Base-by-base conservation (phyloP, 2,329 filamentous ascomycete species). In the Fusarium verrucosum region DNA sequence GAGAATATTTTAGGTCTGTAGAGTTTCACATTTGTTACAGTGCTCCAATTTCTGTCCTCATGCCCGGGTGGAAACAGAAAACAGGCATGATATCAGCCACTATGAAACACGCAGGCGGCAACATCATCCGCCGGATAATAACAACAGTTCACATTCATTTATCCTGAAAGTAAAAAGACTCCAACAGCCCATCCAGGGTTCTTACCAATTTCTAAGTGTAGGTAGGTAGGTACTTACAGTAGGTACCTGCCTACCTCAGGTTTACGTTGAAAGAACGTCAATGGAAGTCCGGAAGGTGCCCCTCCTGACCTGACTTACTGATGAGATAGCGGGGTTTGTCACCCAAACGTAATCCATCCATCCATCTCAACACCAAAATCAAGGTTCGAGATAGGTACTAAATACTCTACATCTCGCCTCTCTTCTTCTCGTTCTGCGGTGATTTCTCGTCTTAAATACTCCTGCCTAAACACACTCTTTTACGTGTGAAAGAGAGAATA, bases 311-410 rank as follows among this genome's bases (percentile, higher is more conserved):
- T 47, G 22, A 26, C 20, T 56, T 40, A 41, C 55, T 52, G 54
- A 55, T 46, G 40, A 26, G 43, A 40, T 36, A 56, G 62, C 40
- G 58, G 62, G 62, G 62, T 62, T 52, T 63, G 53, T 54, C 60
- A 64, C 43, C 41, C 26, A 45, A 52, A 65, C 62, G 62, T 65
- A 65, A 32, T 32, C 30, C 30, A 62, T 62, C 59, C 36, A 47
- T 65, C 36, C 43, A 38, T 42, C 36, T 37, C 53, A 66, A 66
- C 58, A 66, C 52, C 63, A 66, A 46, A 53, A 59, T 23, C 58
- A 51, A 45, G 41, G 23, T 55, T 46, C 26, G 36, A 25, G 41
- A 66, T 30, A 30, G 28, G 23, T 25, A 25, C 23, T 63, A 23
- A 30, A 62, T 58, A 49, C 35, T 59, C 43, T 13, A 44, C 40